Evolutionary conservation across 371 early-diverging fungal species (phyloP).

Genomic region (Circinella minor): DNA sequence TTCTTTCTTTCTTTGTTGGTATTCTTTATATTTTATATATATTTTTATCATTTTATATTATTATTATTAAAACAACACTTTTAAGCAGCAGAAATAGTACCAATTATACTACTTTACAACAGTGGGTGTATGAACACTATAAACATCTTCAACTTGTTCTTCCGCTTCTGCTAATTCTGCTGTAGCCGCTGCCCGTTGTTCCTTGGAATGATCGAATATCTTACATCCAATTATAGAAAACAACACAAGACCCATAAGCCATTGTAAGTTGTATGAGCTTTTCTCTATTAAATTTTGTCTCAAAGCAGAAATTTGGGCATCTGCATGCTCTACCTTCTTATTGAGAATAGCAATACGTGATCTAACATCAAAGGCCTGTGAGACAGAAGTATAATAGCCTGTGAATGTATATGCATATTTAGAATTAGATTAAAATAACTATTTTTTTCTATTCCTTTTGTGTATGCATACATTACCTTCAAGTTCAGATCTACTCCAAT

Average conservation of each 20-base stretch:
- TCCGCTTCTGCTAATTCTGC: background rate
- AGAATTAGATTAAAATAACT: too few relatives aligned
- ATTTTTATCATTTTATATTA: too few relatives aligned
- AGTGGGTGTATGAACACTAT: slow-evolving; percentile 12
- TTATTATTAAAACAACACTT: too few relatives aligned
- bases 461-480: slow-evolving; percentile 23
- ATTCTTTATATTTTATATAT: too few relatives aligned
- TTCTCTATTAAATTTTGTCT: background rate
- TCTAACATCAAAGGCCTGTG: slow-evolving; percentile 16
- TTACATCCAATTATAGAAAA: background rate
- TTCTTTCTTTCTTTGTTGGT: too few relatives aligned
- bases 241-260: background rate
- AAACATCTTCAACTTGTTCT: slow-evolving; percentile 10
- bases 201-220: background rate
- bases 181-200: background rate
- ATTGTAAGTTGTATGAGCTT: background rate
- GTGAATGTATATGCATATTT: too few relatives aligned
- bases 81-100: too few relatives aligned
- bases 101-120: background rate
- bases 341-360: slow-evolving; percentile 21
- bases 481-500: slow-evolving; percentile 34
- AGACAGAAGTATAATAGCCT: slow-evolving; percentile 20
- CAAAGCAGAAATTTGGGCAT: background rate
- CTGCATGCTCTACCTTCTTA: slow-evolving; percentile 17
- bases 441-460: too few relatives aligned